Evolutionary conservation across 2,329 filamentous ascomycete species (phyloP).

Genomic region (Colletotrichum horii): DNA sequence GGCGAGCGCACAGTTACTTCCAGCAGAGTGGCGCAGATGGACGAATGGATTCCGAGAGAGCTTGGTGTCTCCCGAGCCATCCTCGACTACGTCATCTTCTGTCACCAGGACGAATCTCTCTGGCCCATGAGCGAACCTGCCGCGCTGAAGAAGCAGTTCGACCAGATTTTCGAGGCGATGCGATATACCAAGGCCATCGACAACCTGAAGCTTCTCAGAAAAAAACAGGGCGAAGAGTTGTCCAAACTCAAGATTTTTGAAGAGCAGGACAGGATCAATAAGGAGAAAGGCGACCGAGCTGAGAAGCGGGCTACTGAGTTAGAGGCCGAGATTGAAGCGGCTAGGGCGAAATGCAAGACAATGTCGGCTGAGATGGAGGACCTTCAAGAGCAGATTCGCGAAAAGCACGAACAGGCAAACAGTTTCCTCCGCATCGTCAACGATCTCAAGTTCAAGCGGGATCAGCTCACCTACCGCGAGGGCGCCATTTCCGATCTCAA

Average conservation of each 20-base stretch:
- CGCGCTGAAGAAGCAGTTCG: slow-evolving; percentile 89
- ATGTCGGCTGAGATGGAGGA: slow-evolving; percentile 67
- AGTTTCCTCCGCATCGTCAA: slow-evolving; percentile 78
- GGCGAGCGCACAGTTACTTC: slow-evolving; percentile 83
- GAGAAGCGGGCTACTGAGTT: slow-evolving; percentile 70
- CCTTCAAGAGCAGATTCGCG: slow-evolving; percentile 60
- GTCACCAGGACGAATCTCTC: slow-evolving; percentile 95
- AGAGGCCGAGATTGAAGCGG: slow-evolving; percentile 67
- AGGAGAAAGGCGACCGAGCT: slow-evolving; percentile 79
- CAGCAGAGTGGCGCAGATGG: slow-evolving; percentile 79
- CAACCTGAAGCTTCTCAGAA: slow-evolving; percentile 86
- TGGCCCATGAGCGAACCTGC: slow-evolving; percentile 94
- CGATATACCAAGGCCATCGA: slow-evolving; percentile 98
- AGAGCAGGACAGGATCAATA: slow-evolving; percentile 79
- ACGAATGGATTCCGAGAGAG: slow-evolving; percentile 82
- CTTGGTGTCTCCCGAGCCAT: slow-evolving; percentile 90
- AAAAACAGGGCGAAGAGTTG: slow-evolving; percentile 81
- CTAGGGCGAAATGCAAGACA: slow-evolving; percentile 62
- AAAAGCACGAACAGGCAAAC: slow-evolving; percentile 75
- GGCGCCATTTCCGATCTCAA: slow-evolving; percentile 74
- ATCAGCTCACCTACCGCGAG: slow-evolving; percentile 74
- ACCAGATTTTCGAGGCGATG: slow-evolving; percentile 95
- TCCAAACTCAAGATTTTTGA: slow-evolving; percentile 76
- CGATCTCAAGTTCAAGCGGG: slow-evolving; percentile 76
- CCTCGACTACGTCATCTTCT: slow-evolving; percentile 95